Evolutionary conservation across 805 yeast species (phyloP), one percentile per base, ranked within the genome.

Genomic region (Jamesozyma lodderae): DNA sequence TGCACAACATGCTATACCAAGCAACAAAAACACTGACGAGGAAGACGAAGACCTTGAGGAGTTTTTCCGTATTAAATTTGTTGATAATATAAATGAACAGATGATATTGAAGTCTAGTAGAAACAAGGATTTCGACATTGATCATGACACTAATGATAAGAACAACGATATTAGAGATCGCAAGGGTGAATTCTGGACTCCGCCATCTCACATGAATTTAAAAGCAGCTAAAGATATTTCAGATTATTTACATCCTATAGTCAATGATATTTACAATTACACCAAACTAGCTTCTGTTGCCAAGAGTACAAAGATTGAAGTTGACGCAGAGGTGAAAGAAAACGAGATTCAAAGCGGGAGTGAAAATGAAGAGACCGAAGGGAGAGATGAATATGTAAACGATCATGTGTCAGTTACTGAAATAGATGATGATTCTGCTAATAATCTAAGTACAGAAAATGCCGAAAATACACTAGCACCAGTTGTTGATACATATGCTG

Each of bases 191-290:
- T 45, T 52, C 16, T 57, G 61, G 56, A 45, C 52, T 4, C 59
- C 63, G 3, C 43, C 43, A 10, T 33, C 53, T 2, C 52, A 46
- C 17, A 31, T 43, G 4, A 40, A 48, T 33, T 26, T 45, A 7
- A 38, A 29, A 11, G 34, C 40, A 11, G 47, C 58, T 4, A 34
- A 19, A 10, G 45, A 47, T 31, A 43, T 57, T 13, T 33, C 41
- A 1, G 45, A 46, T 3, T 28, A 35, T 6, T 19, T 52, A 18
- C 37, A 43, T 11, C 45, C 48, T 11, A 36, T 56, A 3, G 31
- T 47, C 1, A 45, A 37, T 17, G 60, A 53, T 35, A 49, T 58
- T 13, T 59, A 56, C 33, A 40, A 53, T 16, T 49, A 55, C 31
- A 24, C 41, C n/a, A 15, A 40, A 6, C 16, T 36, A n/a, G n/a